Percentiles rank a stretch among this genome's conserved stretches.
Conservation (phyloP, 1,139 yeast genomes). For the Meyerozyma elateridarum region DNA sequence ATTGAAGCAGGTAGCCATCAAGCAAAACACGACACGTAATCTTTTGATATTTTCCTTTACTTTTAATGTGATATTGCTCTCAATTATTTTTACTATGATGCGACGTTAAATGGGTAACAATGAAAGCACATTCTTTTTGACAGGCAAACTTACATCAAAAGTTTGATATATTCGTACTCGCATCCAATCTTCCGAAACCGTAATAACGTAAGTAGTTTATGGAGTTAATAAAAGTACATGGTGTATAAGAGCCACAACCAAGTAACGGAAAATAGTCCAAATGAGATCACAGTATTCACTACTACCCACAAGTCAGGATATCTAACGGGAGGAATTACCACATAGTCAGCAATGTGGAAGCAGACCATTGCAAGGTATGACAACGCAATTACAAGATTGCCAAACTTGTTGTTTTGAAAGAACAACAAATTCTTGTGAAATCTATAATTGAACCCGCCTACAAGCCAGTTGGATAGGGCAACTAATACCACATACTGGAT, state of each 20-base stretch:
- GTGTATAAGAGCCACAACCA: conserved; percentile 61
- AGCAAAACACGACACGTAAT: too few relatives aligned
- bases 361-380: conserved; percentile 55
- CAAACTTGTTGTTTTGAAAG: conserved; percentile 34
- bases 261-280: conserved; percentile 68
- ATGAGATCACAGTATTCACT: conserved; percentile 66
- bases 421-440: conserved; percentile 34
- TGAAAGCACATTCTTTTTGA: too few relatives aligned
- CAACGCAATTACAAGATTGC: conserved; percentile 51
- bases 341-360: conserved; percentile 53
- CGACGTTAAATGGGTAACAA: too few relatives aligned
- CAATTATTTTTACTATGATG: too few relatives aligned
- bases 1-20: too few relatives aligned
- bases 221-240: conserved; percentile 7
- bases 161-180: too few relatives aligned
- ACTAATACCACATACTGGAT: conserved; percentile 67
- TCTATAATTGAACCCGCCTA: conserved; percentile 43
- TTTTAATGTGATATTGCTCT: too few relatives aligned
- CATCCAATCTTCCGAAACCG: too few relatives aligned
- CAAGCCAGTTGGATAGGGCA: conserved; percentile 76
- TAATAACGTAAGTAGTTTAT: too few relatives aligned
- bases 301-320: conserved; percentile 88
- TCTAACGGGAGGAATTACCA: conserved; percentile 46
- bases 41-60: too few relatives aligned
- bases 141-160: too few relatives aligned